Percentiles rank a stretch among this genome's conserved stretches.
These are phyloP conservation scores for Tolypocladium endophyticum DNA, from an alignment of 2,329 filamentous ascomycete genomes.

Conservation along the genomic window DNA sequence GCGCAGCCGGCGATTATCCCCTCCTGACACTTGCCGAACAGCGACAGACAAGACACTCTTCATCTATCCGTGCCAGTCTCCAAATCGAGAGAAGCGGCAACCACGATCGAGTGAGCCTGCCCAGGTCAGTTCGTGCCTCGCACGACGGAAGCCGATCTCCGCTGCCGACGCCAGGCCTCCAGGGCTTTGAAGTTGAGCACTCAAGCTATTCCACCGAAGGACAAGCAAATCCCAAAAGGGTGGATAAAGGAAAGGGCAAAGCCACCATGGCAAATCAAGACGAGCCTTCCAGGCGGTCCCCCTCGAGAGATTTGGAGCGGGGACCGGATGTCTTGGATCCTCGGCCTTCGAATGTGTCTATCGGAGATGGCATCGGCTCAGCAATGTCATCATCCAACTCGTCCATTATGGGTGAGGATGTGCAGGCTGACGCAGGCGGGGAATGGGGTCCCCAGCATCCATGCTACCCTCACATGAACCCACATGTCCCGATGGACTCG, in stretches of 20 bases:
- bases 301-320: constrained; percentile 43
- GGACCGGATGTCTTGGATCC: constrained; percentile 35
- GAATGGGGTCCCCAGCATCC: constrained; percentile 92
- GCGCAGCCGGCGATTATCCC: constrained; percentile 36
- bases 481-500: constrained; percentile 73
- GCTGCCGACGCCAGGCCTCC: constrained; percentile 17
- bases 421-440: constrained; percentile 57
- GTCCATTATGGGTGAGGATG: constrained; percentile 53
- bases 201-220: background rate
- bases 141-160: constrained; percentile 37
- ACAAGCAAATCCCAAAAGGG: background rate
- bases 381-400: constrained; percentile 46
- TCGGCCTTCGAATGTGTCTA: constrained; percentile 36
- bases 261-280: constrained; percentile 32
- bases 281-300: constrained; percentile 24
- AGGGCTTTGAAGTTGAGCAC: constrained; percentile 3
- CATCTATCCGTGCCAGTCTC: constrained; percentile 35
- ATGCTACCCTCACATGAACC: constrained; percentile 87
- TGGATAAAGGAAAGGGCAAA: constrained; percentile 34
- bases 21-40: constrained; percentile 41
- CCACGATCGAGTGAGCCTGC: constrained; percentile 40
- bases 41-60: constrained; percentile 31
- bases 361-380: constrained; percentile 41
- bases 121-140: constrained; percentile 41
- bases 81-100: constrained; percentile 37